phyloP scores from a whole-genome alignment of 2,329 filamentous ascomycete genomes.

The Pseudogymnoascus sp. region DNA sequence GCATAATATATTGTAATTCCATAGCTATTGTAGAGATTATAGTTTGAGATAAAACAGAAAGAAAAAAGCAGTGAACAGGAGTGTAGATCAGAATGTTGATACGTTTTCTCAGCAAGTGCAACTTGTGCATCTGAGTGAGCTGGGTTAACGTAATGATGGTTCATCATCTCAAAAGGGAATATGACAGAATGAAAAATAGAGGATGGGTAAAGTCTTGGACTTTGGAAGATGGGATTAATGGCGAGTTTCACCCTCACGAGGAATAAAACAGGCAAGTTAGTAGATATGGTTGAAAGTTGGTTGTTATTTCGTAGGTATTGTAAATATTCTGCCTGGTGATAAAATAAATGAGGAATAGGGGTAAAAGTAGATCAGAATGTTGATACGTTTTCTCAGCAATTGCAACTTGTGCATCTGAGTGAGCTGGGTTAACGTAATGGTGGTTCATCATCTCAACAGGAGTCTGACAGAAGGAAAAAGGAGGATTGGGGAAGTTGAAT shows the following conservation, averaged over 20 bases:
- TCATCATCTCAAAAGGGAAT: conserved; percentile 7
- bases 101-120: conserved; percentile 12
- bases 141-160: conserved; percentile 12
- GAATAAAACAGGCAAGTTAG: neutral
- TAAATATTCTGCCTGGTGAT: neutral
- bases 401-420: neutral
- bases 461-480: neutral
- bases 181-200: neutral
- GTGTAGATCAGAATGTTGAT: conserved; percentile 5
- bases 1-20: neutral
- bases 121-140: conserved; percentile 12
- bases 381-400: neutral
- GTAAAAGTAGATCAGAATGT: neutral
- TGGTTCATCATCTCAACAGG: neutral
- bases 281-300: neutral
- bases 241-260: neutral
- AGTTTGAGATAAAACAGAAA: neutral
- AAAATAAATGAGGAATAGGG: neutral
- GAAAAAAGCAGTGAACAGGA: neutral
- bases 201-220: neutral
- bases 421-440: neutral
- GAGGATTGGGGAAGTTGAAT: neutral
- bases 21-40: neutral
- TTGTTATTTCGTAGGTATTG: neutral
- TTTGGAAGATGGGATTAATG: neutral